phyloP scores from a whole-genome alignment of 371 early-diverging fungal species.

The Mortierella sp. region DNA sequence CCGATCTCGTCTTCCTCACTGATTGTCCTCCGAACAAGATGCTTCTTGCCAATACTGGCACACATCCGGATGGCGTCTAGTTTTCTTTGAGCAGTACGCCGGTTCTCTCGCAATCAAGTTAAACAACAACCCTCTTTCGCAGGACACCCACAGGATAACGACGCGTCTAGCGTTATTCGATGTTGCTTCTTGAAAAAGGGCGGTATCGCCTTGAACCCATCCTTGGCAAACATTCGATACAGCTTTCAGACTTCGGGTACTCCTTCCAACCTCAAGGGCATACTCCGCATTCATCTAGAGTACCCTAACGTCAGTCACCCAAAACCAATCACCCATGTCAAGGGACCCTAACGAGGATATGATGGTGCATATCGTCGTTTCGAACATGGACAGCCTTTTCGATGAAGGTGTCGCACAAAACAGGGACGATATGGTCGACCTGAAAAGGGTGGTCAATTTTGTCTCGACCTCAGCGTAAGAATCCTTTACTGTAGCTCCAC shows the following conservation, averaged over 20 bases:
- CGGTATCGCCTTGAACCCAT: neutral
- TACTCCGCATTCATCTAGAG: slow-evolving; percentile 14
- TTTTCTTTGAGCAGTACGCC: no score
- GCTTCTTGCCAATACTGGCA: no score
- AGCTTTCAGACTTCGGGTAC: slow-evolving; percentile 15
- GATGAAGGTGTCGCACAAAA: neutral
- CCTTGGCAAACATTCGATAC: slow-evolving; percentile 7
- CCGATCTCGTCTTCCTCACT: no score
- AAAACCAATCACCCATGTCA: slow-evolving; percentile 16
- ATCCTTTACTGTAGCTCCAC: no score
- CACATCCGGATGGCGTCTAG: no score
- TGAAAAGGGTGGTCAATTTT: slow-evolving; percentile 5
- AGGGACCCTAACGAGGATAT: slow-evolving; percentile 23
- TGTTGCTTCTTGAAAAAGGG: no score
- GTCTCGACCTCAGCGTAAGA: no score
- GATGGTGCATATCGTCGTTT: slow-evolving; percentile 36
- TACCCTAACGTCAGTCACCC: slow-evolving; percentile 11
- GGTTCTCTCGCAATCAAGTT: no score
- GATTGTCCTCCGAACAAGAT: no score
- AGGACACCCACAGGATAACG: no score
- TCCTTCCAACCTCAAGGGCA: slow-evolving; percentile 16
- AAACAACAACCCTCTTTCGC: no score
- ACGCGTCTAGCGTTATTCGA: no score
- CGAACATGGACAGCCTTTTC: slow-evolving; percentile 3
- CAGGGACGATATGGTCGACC: slow-evolving; percentile 13